Evolutionary conservation across 2,329 filamentous ascomycete genomes (phyloP).

Genomic region (Ambrosiella cleistominuta): DNA sequence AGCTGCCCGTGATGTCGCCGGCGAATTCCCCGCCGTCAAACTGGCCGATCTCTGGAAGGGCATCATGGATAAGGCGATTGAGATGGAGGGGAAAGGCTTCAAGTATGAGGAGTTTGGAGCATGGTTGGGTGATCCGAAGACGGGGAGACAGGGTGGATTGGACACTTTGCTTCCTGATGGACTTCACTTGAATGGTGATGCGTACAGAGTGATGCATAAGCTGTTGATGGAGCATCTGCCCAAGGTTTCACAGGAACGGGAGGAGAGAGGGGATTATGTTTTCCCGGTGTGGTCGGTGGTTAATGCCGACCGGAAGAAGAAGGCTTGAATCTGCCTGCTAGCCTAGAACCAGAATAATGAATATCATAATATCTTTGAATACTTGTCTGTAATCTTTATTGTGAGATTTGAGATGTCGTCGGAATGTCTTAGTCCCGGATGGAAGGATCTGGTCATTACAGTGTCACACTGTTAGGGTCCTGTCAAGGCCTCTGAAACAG

Average conservation of each 20-base stretch:
- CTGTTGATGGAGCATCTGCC: constrained; percentile 29
- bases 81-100: constrained; percentile 23
- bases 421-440: too few species aligned
- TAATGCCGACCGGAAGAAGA: constrained; percentile 2
- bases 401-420: not conserved
- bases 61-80: constrained; percentile 53
- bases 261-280: constrained; percentile 24
- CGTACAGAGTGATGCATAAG: constrained; percentile 35
- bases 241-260: constrained; percentile 24
- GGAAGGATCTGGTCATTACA: too few species aligned
- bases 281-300: constrained; percentile 31
- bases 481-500: not conserved
- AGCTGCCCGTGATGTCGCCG: constrained; percentile 47
- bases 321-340: not conserved
- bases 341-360: not conserved
- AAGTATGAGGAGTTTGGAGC: constrained; percentile 30
- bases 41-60: constrained; percentile 67
- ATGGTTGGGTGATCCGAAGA: constrained; percentile 31
- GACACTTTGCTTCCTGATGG: constrained; percentile 38
- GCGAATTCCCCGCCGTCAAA: constrained; percentile 45
- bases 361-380: not conserved
- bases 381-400: not conserved
- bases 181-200: constrained; percentile 36
- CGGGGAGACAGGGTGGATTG: constrained; percentile 33
- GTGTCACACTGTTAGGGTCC: not conserved